Evolutionary conservation across 805 yeast species (phyloP), one percentile per base, ranked within the genome.

Genomic region (Candida fluviatilis): DNA sequence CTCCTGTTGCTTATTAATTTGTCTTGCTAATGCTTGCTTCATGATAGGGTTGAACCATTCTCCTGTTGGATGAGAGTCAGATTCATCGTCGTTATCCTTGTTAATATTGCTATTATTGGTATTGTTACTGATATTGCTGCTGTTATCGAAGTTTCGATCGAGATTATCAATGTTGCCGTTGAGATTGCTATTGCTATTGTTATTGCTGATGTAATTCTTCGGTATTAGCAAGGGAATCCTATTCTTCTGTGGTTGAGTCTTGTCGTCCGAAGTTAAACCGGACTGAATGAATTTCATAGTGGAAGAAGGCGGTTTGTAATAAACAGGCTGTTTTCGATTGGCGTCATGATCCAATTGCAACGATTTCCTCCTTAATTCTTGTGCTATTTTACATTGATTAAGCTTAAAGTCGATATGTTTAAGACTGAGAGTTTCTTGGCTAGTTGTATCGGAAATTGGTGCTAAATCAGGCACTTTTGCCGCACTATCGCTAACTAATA

Each of bases 41-140:
- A 75, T 64, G 34, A 69, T 60, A 2, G 77, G 76, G 42, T 60
- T 62, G 10, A 50, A 49, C 71, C 73, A 64, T 21, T 62, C 66
- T 3, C 62, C 58, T 14, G 51, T 45, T 4, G 60, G 57, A 5
- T 25, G 23, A 8, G 18, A 16, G n/a, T 37, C 41, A 24, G 37
- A 39, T 17, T 41, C 41, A 13, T 41, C 48, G n/a, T n/a, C n/a
- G n/a, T n/a, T n/a, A n/a, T n/a, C n/a, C n/a, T n/a, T 12, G 18
- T n/a, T 30, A 16, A 15, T 37, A 32, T 10, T 14, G 24, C 3
- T 34, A 8, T 16, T 25, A 24, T 27, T 36, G 19, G 17, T 23
- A 25, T 21, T 24, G 4, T 10, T 34, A 12, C 21, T 30, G 27
- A 17, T 23, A 21, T 30, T 13, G 29, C 23, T 14, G 5, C 15